Base-by-base conservation (phyloP, 1,284 basidiomycete species). In the Termitomyces sp. region DNA sequence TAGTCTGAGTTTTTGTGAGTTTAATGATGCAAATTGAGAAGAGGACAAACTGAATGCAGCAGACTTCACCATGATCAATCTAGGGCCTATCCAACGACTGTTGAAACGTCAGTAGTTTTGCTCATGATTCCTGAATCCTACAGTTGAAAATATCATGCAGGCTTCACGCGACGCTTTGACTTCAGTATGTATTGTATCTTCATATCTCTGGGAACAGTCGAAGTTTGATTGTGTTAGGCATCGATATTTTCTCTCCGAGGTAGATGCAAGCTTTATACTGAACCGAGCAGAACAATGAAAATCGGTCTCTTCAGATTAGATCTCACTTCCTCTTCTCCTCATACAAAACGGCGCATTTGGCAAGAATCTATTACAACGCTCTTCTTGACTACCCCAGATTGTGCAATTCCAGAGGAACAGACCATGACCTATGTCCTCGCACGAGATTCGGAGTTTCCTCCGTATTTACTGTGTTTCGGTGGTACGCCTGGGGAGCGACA, bases 211-310 rank as follows among this genome's bases (percentile, higher is more conserved):
- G 16, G 13, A 14, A 21, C 18, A 3, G 38, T 51, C 24, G 77
- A 77, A 54, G 34, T 70, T 64, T 9, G 19, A 13, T 55, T 60
- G 35, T 24, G 38, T 5, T 43, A 85, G 83, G 84, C 65, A 80
- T 91, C 57, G 88, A 91, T 65, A 77, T 91, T 47, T 91, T 91
- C 64, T 89, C 86, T n/a, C 86, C 87, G 26, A 72, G 78, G 77
- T 83, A 64, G 9, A 52, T 33, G 18, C 40, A n/a, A 11, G 45
- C 40, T 13, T 14, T 18, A 13, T 16, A 16, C 11, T 28, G 13
- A 13, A 21, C 19, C 41, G 33, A 43, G 16, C 31, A 13, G 16
- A 19, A 14, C 54, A 18, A 57, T 21, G 26, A 24, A 39, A 18
- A 13, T 53, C 24, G 50, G 6, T 39, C 40, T 19, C 30, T 38